These are phyloP conservation scores for Yamadazyma sp. DNA, from an alignment of 805 yeast species.

Conservation along the genomic window DNA sequence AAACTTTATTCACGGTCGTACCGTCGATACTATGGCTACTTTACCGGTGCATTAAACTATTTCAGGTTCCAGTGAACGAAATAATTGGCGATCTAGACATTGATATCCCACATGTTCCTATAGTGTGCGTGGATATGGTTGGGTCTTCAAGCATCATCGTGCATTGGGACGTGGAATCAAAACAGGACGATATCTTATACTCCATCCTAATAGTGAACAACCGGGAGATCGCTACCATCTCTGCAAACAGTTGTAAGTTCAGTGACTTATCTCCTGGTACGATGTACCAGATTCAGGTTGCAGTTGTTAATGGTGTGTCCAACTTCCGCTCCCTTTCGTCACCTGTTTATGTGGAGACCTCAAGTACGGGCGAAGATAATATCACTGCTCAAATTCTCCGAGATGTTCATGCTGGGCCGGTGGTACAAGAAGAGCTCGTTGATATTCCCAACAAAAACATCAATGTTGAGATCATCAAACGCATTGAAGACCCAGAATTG, in stretches of 20 bases:
- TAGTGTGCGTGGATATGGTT: conserved; percentile 55
- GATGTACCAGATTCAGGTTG: conserved; percentile 35
- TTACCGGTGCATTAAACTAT: conserved; percentile 36
- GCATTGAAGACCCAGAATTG: conserved; percentile 19
- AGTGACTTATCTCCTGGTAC: conserved; percentile 26
- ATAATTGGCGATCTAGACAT: conserved; percentile 45
- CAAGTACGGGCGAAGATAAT: conserved; percentile 1
- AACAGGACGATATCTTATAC: conserved; percentile 30
- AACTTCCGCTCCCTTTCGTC: conserved; percentile 35
- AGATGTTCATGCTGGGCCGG: conserved; percentile 1
- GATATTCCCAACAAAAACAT: conserved; percentile 4
- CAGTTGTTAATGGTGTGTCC: conserved; percentile 36
- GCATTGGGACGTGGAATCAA: conserved; percentile 53
- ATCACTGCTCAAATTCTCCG: neutral
- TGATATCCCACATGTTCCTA: conserved; percentile 56
- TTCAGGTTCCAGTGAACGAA: conserved; percentile 47
- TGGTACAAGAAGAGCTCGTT: neutral
- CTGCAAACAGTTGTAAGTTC: conserved; percentile 35
- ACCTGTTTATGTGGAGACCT: conserved; percentile 34
- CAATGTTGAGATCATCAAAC: conserved; percentile 14
- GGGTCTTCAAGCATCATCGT: conserved; percentile 44
- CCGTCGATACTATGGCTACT: conserved; percentile 41
- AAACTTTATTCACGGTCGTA: conserved; percentile 32
- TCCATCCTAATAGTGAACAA: conserved; percentile 36
- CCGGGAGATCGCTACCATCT: conserved; percentile 35